Conservation (phyloP, 495 filamentous ascomycete species). For the Xylaria telfairii region DNA sequence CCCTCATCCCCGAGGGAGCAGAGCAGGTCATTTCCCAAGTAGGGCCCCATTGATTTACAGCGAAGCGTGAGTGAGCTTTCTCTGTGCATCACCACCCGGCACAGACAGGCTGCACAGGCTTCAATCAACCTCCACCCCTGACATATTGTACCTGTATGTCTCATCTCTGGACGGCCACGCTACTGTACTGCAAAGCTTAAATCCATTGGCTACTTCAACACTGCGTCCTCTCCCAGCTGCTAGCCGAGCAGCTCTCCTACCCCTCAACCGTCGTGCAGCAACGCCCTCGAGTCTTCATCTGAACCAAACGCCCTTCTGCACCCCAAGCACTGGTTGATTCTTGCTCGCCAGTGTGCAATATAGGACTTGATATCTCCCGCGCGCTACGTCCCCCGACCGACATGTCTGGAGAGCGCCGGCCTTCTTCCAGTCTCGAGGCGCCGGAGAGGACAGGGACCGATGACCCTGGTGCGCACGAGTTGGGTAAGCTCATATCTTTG, state of each 20-base stretch:
- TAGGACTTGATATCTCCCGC: neutral
- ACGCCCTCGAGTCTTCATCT: constrained; percentile 2
- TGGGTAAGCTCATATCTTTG: constrained; percentile 59
- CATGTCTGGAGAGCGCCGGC: constrained; percentile 46
- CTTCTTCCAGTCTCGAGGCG: constrained; percentile 61
- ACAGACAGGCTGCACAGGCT: neutral
- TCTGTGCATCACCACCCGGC: neutral
- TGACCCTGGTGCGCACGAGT: constrained; percentile 83
- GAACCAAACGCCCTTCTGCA: neutral
- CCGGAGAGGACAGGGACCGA: constrained; percentile 68
- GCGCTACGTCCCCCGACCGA: constrained; percentile 17
- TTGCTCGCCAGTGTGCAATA: neutral
- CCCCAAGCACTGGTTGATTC: neutral
- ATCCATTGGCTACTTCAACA: constrained; percentile 1
- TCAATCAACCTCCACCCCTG: neutral
- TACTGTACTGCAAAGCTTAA: neutral
- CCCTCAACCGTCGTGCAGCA: constrained; percentile 18
- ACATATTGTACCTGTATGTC: neutral
- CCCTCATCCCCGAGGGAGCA: constrained; percentile 29
- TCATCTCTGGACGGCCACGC: constrained; percentile 1
- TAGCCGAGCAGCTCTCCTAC: constrained; percentile 20
- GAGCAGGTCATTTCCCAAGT: constrained; percentile 3
- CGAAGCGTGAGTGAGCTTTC: too few species aligned
- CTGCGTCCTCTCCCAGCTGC: constrained; percentile 23
- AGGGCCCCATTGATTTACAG: constrained; percentile 18